phyloP scores from a whole-genome alignment of 305 asterid species.

The Fraxinus latifolia region DNA sequence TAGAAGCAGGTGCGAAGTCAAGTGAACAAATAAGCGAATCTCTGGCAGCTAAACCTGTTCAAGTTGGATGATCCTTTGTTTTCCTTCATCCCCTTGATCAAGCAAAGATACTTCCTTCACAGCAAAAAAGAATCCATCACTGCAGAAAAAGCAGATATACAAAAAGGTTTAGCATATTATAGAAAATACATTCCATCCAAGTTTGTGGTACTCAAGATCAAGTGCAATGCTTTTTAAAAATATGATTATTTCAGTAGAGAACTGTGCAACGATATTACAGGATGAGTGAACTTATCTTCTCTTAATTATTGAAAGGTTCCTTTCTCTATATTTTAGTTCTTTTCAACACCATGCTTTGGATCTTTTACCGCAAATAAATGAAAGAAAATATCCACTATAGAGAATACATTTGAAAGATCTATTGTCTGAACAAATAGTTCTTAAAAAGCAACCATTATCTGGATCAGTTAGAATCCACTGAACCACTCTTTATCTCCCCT shows the following conservation, averaged over 20 bases:
- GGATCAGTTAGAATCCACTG: background rate
- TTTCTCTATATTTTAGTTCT: background rate
- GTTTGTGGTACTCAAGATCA: slow-evolving; percentile 9
- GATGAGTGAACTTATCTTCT: background rate
- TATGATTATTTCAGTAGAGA: background rate
- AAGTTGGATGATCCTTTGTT: slow-evolving; percentile 37
- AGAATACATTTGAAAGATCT: background rate
- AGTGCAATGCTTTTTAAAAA: background rate
- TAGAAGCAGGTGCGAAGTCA: background rate
- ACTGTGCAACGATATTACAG: background rate
- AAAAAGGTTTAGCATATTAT: slow-evolving; percentile 14
- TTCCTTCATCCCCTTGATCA: slow-evolving; percentile 80
- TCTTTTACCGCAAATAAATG: background rate
- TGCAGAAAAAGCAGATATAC: slow-evolving; percentile 39
- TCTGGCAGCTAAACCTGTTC: background rate
- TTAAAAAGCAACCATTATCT: background rate
- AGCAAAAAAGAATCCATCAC: slow-evolving; percentile 93
- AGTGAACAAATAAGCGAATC: background rate
- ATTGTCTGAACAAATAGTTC: background rate
- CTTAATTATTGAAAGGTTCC: background rate
- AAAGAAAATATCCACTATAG: background rate
- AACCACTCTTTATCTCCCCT: background rate
- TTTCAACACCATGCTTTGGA: background rate
- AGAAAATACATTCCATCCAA: background rate
- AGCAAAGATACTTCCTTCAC: slow-evolving; percentile 93